These are phyloP conservation scores for Pichia sp. DNA, from an alignment of 1,139 yeast species.

Conservation along the genomic window DNA sequence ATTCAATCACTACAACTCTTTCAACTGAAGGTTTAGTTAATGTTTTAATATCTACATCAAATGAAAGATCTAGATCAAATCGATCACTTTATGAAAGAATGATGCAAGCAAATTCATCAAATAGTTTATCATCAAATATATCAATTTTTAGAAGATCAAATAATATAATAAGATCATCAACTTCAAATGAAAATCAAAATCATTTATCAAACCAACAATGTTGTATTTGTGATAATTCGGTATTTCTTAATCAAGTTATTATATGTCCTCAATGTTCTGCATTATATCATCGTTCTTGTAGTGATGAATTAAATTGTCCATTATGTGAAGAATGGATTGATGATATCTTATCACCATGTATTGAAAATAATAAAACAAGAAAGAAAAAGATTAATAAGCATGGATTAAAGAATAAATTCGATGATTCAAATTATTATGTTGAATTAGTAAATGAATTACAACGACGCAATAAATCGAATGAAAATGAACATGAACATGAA, in stretches of 20 bases:
- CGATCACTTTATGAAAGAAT: conserved; percentile 3
- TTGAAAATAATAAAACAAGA: conserved; percentile 11
- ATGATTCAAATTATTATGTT: conserved; percentile 24
- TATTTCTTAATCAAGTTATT: conserved; percentile 9
- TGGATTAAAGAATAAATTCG: conserved; percentile 2
- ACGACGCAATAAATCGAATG: neutral
- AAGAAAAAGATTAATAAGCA: conserved; percentile 2
- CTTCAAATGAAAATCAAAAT: neutral
- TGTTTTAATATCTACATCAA: conserved; percentile 2
- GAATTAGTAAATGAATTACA: conserved; percentile 22
- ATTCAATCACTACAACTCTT: neutral
- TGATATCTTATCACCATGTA: neutral
- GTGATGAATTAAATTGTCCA: conserved; percentile 18
- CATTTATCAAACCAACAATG: conserved; percentile 11
- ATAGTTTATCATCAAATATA: neutral
- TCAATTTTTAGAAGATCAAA: neutral
- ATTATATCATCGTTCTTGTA: conserved; percentile 18
- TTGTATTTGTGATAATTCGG: conserved; percentile 18
- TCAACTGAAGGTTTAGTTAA: conserved; percentile 1
- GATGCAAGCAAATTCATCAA: neutral
- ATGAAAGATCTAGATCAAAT: neutral
- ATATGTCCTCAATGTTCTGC: conserved; percentile 20
- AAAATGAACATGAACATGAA: neutral
- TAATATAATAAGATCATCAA: neutral
- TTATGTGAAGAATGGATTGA: conserved; percentile 17